Conservation (phyloP, 129 eudicot genomes). For the Ambrosia trifida region DNA sequence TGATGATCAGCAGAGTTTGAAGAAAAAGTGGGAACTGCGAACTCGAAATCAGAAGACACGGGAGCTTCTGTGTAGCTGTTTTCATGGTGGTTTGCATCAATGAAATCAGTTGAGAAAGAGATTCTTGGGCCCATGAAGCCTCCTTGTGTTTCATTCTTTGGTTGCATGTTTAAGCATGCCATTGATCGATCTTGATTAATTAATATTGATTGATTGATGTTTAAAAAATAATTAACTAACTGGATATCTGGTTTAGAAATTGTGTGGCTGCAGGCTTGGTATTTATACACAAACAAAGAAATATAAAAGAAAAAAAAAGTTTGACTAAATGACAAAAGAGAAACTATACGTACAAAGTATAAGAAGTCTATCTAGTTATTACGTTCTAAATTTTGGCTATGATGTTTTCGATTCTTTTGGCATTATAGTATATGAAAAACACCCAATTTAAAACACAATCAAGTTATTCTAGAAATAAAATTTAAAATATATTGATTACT, state of each 20-base stretch:
- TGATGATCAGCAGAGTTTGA: conserved; percentile 65
- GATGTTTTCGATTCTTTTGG: no score
- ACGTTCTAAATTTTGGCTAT: no score
- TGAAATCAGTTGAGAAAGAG: conserved; percentile 92
- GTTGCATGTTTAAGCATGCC: conserved; percentile 86
- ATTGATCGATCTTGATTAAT: conserved; percentile 22
- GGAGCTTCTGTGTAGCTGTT: conserved; percentile 64
- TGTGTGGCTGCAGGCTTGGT: conserved; percentile 23
- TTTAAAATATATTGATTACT: no score
- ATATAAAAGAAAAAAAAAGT: no score
- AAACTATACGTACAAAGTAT: no score
- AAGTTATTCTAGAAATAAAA: no score
- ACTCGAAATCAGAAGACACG: conserved; percentile 84
- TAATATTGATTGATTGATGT: not conserved
- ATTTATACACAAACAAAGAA: conserved; percentile 27
- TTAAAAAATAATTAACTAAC: no score
- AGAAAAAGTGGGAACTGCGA: conserved; percentile 48
- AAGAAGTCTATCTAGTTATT: no score
- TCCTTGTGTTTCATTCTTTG: conserved; percentile 60
- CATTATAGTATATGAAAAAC: no score
- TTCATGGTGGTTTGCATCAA: conserved; percentile 53
- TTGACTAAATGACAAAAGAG: no score
- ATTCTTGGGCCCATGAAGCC: conserved; percentile 80
- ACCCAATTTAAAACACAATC: no score
- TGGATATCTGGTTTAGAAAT: not conserved